A percentile compares a stretch with the other conserved stretches of the same genome.
These are phyloP conservation scores for Eutypella sp. DNA, from an alignment of 2,329 filamentous ascomycete species.

Conservation along the genomic window DNA sequence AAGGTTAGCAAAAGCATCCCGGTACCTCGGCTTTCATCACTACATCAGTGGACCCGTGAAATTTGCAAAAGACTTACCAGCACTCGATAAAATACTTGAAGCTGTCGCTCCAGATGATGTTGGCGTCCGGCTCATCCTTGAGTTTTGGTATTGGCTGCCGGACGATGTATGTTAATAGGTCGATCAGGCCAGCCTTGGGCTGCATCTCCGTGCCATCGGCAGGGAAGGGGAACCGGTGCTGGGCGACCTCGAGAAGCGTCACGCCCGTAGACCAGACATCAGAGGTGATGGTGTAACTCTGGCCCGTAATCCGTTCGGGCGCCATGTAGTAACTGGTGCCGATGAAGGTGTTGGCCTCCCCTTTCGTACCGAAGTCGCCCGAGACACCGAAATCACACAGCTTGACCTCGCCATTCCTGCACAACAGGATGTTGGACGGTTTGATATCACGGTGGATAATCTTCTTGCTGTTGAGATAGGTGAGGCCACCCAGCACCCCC, in stretches of 20 bases:
- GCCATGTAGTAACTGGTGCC: slow-evolving; percentile 99
- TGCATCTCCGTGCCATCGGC: slow-evolving; percentile 95
- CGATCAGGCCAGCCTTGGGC: slow-evolving; percentile 85
- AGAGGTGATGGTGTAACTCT: slow-evolving; percentile 96
- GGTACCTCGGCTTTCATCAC: no score
- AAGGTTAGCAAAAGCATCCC: no score
- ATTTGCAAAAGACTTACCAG: slow-evolving; percentile 92
- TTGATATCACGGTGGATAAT: slow-evolving; percentile 99
- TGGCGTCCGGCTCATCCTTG: slow-evolving; percentile 87
- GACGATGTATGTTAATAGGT: slow-evolving; percentile 95
- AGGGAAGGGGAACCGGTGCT: slow-evolving; percentile 96
- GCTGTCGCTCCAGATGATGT: slow-evolving; percentile 91
- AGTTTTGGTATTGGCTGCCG: slow-evolving; percentile 90
- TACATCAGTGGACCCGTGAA: no score
- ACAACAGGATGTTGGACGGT: slow-evolving; percentile 92
- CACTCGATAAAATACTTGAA: slow-evolving; percentile 99
- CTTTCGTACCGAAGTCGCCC: slow-evolving; percentile 96
- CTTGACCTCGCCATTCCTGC: slow-evolving; percentile 89
- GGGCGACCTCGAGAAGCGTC: slow-evolving; percentile 96
- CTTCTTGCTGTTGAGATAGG: slow-evolving; percentile 90
- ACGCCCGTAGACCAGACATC: slow-evolving; percentile 98
- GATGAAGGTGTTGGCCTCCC: slow-evolving; percentile 97
- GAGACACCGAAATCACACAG: slow-evolving; percentile 98
- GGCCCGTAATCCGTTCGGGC: slow-evolving; percentile 92
- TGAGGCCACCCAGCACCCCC: slow-evolving; percentile 87